Evolutionary conservation across 2,329 filamentous ascomycete species (phyloP).

Genomic region (Sporothrix pallida): DNA sequence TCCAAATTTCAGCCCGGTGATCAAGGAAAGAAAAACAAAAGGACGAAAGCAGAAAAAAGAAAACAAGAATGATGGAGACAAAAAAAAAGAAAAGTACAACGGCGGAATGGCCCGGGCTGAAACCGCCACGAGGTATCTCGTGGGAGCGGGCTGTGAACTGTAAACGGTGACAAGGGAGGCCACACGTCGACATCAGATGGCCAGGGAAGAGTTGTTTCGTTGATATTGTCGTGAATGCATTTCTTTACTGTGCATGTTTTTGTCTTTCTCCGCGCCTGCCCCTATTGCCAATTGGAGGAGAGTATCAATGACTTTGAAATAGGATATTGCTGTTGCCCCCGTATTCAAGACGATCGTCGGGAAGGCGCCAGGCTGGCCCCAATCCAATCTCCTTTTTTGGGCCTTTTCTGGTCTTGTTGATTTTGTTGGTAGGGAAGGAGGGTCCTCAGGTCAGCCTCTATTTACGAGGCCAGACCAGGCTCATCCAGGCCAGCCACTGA

Average conservation of each 20-base stretch:
- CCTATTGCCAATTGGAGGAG: neutral
- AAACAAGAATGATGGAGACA: neutral
- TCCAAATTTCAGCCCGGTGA: constrained; percentile 8
- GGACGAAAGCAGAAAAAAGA: neutral
- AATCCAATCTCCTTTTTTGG: constrained; percentile 24
- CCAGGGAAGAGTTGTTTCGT: neutral
- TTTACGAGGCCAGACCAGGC: neutral
- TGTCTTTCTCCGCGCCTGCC: neutral
- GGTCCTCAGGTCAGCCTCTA: neutral
- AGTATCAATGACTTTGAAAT: neutral
- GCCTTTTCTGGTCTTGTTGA: neutral
- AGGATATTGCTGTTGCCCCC: constrained; percentile 9
- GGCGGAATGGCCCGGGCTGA: too few species aligned
- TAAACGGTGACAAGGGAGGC: neutral
- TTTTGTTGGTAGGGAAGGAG: neutral
- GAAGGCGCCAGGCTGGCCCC: constrained; percentile 3
- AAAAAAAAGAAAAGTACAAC: neutral
- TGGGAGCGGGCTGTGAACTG: neutral
- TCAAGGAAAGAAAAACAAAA: neutral
- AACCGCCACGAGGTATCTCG: constrained; percentile 3
- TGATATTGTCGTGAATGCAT: neutral
- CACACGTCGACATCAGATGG: neutral
- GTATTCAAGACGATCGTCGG: constrained; percentile 26
- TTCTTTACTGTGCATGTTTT: neutral
- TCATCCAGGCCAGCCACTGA: neutral